These are phyloP conservation scores for Brassica napus DNA, from an alignment of 345 rosid genomes.

Conservation along the genomic window Da-Ae NC_063435.1:12413501-12414000, in stretches of 20 bases:
- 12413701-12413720: conserved; percentile 69
- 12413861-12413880: conserved; percentile 88
- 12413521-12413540: background rate
- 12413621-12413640: background rate
- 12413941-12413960: conserved; percentile 24
- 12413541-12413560: background rate
- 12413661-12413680: conserved; percentile 40
- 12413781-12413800: conserved; percentile 79
- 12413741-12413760: conserved; percentile 81
- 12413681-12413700: conserved; percentile 56
- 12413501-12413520: background rate
- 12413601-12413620: background rate
- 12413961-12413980: conserved; percentile 18
- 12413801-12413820: conserved; percentile 92
- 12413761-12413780: conserved; percentile 82
- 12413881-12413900: conserved; percentile 50
- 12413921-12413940: conserved; percentile 21
- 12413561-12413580: background rate
- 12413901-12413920: conserved; percentile 57
- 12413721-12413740: conserved; percentile 74
- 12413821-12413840: conserved; percentile 78
- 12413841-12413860: conserved; percentile 89
- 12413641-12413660: conserved; percentile 48
- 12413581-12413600: background rate
- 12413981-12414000: conserved; percentile 34